phyloP scores from a whole-genome alignment of 2,329 filamentous ascomycete species.

The Cyphellophora attinorum region DNA sequence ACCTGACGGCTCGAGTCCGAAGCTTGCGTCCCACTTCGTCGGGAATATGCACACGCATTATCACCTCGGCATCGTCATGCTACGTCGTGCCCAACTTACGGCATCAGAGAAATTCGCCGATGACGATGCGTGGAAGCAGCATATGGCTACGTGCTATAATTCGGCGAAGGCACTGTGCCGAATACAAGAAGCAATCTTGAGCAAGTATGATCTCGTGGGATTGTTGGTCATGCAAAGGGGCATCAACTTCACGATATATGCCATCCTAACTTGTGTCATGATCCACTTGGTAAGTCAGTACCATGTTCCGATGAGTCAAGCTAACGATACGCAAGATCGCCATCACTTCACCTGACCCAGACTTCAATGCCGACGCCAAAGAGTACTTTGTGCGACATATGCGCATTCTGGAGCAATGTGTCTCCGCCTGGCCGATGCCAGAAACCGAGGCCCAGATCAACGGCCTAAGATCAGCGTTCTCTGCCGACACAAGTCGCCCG shows the following conservation, averaged over 20 bases:
- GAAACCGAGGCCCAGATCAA: constrained; percentile 88
- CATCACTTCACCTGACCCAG: constrained; percentile 83
- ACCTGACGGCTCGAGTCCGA: constrained; percentile 67
- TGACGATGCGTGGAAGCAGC: constrained; percentile 73
- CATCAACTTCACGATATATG: constrained; percentile 93
- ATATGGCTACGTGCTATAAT: constrained; percentile 77
- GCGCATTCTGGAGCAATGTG: constrained; percentile 81
- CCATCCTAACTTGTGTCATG: constrained; percentile 81
- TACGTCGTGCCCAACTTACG: constrained; percentile 76
- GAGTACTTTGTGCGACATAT: constrained; percentile 90
- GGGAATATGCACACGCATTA: constrained; percentile 88
- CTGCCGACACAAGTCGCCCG: constrained; percentile 70
- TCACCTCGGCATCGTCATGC: constrained; percentile 73
- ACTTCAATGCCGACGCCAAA: constrained; percentile 72
- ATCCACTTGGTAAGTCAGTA: constrained; percentile 68
- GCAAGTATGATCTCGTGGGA: constrained; percentile 67
- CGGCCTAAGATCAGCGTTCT: constrained; percentile 81
- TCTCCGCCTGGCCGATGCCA: constrained; percentile 73
- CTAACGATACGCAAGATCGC: constrained; percentile 54
- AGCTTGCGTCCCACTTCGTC: constrained; percentile 76
- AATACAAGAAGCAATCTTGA: constrained; percentile 72
- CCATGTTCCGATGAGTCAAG: constrained; percentile 14
- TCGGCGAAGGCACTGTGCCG: constrained; percentile 79
- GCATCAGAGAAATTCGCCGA: constrained; percentile 62
- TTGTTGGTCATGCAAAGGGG: constrained; percentile 87